Evolutionary conservation across 345 rosid species (phyloP).

Genomic region (Reutealis trisperma): DNA sequence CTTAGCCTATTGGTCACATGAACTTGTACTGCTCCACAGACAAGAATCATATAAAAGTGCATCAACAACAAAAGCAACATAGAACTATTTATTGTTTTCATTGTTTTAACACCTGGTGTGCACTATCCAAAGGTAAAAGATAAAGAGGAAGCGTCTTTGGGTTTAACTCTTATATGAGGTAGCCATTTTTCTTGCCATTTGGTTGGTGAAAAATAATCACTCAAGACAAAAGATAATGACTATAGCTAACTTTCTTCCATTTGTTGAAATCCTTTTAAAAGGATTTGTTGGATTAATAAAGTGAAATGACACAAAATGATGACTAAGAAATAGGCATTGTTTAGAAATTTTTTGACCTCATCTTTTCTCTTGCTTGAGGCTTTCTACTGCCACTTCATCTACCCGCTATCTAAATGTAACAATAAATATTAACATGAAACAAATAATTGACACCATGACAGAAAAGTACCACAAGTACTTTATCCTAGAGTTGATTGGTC

Average conservation of each 20-base stretch:
- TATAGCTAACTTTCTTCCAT: background rate
- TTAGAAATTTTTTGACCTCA: too few species aligned
- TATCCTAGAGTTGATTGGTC: too few species aligned
- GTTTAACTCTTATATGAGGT: background rate
- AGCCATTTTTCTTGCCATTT: background rate
- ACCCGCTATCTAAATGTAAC: too few species aligned
- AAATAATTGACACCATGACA: too few species aligned
- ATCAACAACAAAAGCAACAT: background rate
- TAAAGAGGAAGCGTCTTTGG: too few species aligned
- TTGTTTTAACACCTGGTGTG: background rate
- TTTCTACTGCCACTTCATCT: too few species aligned
- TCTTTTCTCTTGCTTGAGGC: too few species aligned
- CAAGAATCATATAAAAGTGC: background rate
- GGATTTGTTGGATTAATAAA: constrained; percentile 10
- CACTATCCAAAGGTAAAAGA: background rate
- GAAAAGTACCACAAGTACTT: too few species aligned
- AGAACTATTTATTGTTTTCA: background rate
- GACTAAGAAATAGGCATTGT: too few species aligned
- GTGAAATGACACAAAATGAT: too few species aligned
- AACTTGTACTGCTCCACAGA: background rate
- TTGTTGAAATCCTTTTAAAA: background rate
- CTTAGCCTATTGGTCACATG: background rate
- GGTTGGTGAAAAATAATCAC: background rate
- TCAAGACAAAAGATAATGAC: background rate
- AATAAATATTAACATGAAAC: too few species aligned